These are phyloP conservation scores for Medicago lupulina DNA, from an alignment of 306 rosid genomes.

Conservation along the genomic window DNA sequence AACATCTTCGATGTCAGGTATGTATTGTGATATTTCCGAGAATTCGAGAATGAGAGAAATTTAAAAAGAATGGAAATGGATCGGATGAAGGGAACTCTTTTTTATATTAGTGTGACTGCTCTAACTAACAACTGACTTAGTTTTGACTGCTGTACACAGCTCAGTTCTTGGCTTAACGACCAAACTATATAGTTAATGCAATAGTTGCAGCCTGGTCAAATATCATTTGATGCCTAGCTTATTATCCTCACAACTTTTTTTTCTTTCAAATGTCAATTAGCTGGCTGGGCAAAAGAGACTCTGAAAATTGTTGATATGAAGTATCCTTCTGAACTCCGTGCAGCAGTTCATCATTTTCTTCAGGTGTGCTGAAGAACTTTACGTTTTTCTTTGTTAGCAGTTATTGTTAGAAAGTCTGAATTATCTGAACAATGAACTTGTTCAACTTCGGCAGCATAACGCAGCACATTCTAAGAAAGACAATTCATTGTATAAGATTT, in stretches of 20 bases:
- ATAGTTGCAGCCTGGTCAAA: neutral
- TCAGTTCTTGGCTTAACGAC: neutral
- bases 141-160: neutral
- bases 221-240: conserved; percentile 34
- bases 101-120: neutral
- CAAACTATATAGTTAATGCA: neutral
- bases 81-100: neutral
- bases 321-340: conserved; percentile 81
- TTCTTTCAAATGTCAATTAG: conserved; percentile 53
- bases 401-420: conserved; percentile 15
- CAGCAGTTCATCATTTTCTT: conserved; percentile 74
- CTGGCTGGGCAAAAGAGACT: conserved; percentile 73
- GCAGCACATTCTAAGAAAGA: conserved; percentile 61
- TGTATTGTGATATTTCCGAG: conserved; percentile 36
- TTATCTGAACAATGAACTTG: conserved; percentile 36
- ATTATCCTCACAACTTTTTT: conserved; percentile 39
- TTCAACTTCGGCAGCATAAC: conserved; percentile 60
- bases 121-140: neutral
- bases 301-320: conserved; percentile 59
- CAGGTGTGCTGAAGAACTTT: conserved; percentile 53
- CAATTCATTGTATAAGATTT: conserved; percentile 55
- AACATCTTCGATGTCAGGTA: conserved; percentile 63
- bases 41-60: neutral
- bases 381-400: conserved; percentile 20
- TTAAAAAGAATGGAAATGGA: neutral